Evolutionary conservation across 139 green algal genomes (phyloP), one percentile per base, ranked within the genome.

Genomic region (Astrephomene gubernaculifera): DNA sequence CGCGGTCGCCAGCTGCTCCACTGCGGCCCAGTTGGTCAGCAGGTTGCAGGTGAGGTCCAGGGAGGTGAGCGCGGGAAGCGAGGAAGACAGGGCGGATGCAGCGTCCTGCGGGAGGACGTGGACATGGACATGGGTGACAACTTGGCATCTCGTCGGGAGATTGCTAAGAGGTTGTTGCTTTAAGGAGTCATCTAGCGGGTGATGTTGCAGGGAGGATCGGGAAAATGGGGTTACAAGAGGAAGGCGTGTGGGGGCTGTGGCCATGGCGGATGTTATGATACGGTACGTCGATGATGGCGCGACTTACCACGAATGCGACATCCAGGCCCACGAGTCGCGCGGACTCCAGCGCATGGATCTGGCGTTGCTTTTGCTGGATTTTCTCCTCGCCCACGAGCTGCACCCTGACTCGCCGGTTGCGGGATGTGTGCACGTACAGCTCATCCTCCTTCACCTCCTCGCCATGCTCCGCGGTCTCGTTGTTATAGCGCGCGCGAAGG

Each of bases 1-100:
- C 45, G 85, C 79, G 3, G 27, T 27, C 24, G 52, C 80, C 5
- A 97, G 73, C 1, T 81, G 21, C 38, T 79, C 60, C 2, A 94
- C 88, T 19, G 87, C 71, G 10, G 29, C 31, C 95, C 95, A 98
- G 63, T 44, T 52, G 8, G 61, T n/a, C 1, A 98, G 71, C 25
- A 96, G 88, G 87, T 98, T 97, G 71, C 86, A 89, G 38, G 89
- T 91, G 9, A 98, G 84, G 86, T 96, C 93, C 35, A 98, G 86
- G 80, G 94, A 88, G 9, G 60, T 70, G 0, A 97, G 78, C 27
- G 60, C 65, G 19, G 89, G 89, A 3, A 83, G 53, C 4, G 87
- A n/a, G 0, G 60, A 35, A 0, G 45, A 29, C 39, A 96, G 85
- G n/a, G n/a, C n/a, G n/a, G n/a, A n/a, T n/a, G n/a, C n/a, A n/a